phyloP scores from a whole-genome alignment of 495 filamentous ascomycete species.

The Penicillium egyptiacum region DNA sequence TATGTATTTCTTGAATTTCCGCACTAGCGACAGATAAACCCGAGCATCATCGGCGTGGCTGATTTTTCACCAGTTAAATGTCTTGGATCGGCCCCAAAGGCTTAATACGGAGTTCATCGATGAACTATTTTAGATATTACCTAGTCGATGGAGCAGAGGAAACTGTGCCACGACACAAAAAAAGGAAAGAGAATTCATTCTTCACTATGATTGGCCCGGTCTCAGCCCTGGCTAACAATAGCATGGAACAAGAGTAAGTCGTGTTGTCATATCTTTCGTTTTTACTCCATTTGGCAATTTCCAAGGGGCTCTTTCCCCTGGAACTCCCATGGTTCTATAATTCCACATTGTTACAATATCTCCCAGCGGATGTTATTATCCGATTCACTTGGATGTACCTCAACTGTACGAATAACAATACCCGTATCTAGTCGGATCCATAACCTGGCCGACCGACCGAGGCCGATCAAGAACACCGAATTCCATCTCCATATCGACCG shows the following conservation, averaged over 20 bases:
- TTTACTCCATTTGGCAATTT: conserved; percentile 3
- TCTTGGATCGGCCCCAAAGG: conserved; percentile 3
- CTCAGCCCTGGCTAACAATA: conserved; percentile 12
- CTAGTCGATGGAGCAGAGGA: too few species aligned
- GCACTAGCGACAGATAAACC: conserved; percentile 3
- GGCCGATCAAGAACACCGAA: conserved; percentile 30
- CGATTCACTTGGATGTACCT: background rate
- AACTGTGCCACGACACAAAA: background rate
- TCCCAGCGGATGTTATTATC: background rate
- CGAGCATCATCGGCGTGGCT: background rate
- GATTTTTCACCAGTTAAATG: background rate
- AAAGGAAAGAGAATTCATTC: background rate
- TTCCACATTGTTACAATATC: too few species aligned
- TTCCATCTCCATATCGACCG: conserved; percentile 28
- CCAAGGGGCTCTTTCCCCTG: background rate
- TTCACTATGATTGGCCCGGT: conserved; percentile 12
- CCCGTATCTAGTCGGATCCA: conserved; percentile 19
- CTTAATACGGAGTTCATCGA: background rate
- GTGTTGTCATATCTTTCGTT: conserved; percentile 14
- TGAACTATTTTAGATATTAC: background rate
- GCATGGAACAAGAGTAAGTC: conserved; percentile 5
- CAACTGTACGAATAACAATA: conserved; percentile 29
- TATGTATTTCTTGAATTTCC: conserved; percentile 3
- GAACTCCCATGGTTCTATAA: background rate
- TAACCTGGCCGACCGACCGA: conserved; percentile 27